phyloP scores from a whole-genome alignment of 495 filamentous ascomycete species.

The Aspergillus haitiensis region DNA sequence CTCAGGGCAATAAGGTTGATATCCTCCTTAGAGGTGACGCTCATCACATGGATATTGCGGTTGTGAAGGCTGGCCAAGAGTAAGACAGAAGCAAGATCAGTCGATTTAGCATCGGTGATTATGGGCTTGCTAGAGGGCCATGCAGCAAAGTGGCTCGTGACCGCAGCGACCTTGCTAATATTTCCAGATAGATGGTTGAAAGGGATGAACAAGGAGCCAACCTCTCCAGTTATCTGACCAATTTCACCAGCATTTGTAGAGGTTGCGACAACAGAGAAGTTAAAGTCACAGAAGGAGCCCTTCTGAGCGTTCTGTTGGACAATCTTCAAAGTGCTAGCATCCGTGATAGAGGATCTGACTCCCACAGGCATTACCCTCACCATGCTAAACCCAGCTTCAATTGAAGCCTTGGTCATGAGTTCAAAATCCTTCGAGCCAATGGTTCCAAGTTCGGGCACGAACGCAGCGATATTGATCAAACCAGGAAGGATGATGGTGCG shows the following conservation, averaged over 20 bases:
- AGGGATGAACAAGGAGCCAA: constrained; percentile 82
- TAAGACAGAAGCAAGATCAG: constrained; percentile 77
- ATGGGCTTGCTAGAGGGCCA: constrained; percentile 84
- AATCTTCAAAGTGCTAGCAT: constrained; percentile 68
- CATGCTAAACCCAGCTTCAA: constrained; percentile 80
- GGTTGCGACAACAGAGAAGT: constrained; percentile 81
- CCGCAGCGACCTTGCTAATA: constrained; percentile 81
- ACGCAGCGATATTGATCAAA: constrained; percentile 76
- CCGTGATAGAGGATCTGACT: constrained; percentile 68
- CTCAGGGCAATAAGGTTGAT: constrained; percentile 76
- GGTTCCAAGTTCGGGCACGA: constrained; percentile 70
- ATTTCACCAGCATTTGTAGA: constrained; percentile 75
- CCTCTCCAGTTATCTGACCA: constrained; percentile 67
- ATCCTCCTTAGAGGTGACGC: constrained; percentile 79
- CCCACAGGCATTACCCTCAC: constrained; percentile 79
- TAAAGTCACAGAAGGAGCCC: constrained; percentile 75
- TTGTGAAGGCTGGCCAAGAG: constrained; percentile 79
- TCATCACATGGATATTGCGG: constrained; percentile 81
- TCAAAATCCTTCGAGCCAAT: constrained; percentile 68
- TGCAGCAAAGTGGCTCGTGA: constrained; percentile 76
- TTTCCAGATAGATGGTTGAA: constrained; percentile 86
- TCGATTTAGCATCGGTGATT: constrained; percentile 82
- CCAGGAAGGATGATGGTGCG: constrained; percentile 74
- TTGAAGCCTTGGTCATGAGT: constrained; percentile 68
- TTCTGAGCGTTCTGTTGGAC: constrained; percentile 74